Evolutionary conservation across 192 early-diverging fungal genomes (phyloP), one percentile per base, ranked within the genome.

Genomic region (Lunasporangiospora selenospora): DNA sequence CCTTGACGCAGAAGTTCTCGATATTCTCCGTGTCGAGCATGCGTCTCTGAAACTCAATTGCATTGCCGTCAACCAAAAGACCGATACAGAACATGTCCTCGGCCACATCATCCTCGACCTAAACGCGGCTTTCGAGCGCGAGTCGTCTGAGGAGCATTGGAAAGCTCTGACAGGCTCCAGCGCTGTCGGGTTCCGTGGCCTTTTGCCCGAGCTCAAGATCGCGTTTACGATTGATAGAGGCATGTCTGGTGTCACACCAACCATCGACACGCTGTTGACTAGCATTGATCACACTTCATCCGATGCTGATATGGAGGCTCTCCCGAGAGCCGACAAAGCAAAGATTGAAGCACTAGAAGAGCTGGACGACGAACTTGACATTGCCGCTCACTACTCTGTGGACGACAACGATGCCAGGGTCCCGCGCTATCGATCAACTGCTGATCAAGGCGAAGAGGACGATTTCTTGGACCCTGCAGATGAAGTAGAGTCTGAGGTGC

Each of bases 41-140:
- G 78, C 78, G 2, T 65, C 75, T 15, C 57, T 80, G 19, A 80
- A 80, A 53, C 65, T 80, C 48, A 75, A 76, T 46, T 76, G 78
- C 53, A 76, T 80, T 50, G 59, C 78, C 16, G 23, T 76, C 40
- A 65, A 66, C 52, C 44, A 39, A 67, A 67, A 51, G 47, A 62
- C 58, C 31, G 60, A 67, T 34, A 62, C 57, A 50, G 63, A 56
- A 45, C 73, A 80, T 33, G 43, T 73, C 8, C 40, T 80, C 19
- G 78, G 78, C 29, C 75, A 80, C 42, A 46, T 70, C 47, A 76
- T 76, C 48, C 55, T 80, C 15, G 73, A 80, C 27, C 49, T 80
- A 9, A 70, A 58, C 43, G 48, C 67, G 3, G 73, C 78, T 10
- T 73, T 73, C 29, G 60, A 73, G 37, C 38, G 60, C 18, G 69